A percentile compares a stretch with the other conserved stretches of the same genome.
Evolutionary conservation across 202 grass and related monocot genomes (phyloP).

Genomic region (Brachypodium distachyon): DNA sequence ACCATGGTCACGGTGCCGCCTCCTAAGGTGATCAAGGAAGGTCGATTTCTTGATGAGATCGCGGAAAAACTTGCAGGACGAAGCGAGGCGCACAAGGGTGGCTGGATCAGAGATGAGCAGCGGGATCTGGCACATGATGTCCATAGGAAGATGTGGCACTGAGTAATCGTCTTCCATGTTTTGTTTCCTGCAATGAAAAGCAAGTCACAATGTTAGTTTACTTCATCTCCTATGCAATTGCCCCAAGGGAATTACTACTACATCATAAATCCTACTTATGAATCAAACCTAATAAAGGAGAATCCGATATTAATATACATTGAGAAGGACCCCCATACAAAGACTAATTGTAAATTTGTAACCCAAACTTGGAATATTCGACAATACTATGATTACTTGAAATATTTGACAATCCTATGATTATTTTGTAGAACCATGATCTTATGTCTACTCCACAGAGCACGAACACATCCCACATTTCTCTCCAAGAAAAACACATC

Average conservation of each 20-base stretch:
- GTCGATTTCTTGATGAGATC: neutral
- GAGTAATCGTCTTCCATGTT: neutral
- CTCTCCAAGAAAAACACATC: too few relatives aligned
- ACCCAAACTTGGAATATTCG: neutral
- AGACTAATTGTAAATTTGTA: neutral
- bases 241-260: neutral
- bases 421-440: neutral
- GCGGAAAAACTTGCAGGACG: conserved; percentile 15
- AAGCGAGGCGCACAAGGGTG: neutral
- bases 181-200: neutral
- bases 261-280: neutral
- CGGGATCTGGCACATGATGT: conserved; percentile 18
- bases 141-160: neutral
- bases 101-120: conserved; percentile 15
- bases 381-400: too few relatives aligned
- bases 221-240: neutral
- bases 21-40: conserved; percentile 19
- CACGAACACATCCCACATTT: neutral
- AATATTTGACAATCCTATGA: neutral
- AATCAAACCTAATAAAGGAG: neutral
- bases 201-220: neutral
- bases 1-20: neutral
- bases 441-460: neutral
- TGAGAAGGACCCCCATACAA: neutral
- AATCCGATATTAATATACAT: neutral